Conservation (phyloP, 805 yeast genomes). For the Pichia paraexigua region DNA sequence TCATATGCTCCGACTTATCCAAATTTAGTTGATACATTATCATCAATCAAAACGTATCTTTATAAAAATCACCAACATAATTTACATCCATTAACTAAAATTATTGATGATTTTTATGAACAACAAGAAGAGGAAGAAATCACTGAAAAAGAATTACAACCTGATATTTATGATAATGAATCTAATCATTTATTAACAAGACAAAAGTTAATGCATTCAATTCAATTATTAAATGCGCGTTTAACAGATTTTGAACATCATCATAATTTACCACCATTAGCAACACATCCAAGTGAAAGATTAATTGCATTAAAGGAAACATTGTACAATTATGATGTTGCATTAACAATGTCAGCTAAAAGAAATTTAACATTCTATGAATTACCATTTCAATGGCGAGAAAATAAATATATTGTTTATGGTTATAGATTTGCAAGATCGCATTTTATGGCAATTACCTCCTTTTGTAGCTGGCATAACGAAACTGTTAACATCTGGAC, state of each 20-base stretch:
- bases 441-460: conserved; percentile 49
- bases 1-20: conserved; percentile 14
- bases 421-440: conserved; percentile 80
- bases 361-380: conserved; percentile 72
- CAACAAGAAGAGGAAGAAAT: conserved; percentile 9
- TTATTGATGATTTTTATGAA: conserved; percentile 26
- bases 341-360: conserved; percentile 33
- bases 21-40: conserved; percentile 19
- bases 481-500: conserved; percentile 94
- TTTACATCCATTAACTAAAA: conserved; percentile 23
- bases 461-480: conserved; percentile 65
- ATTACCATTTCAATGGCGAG: conserved; percentile 89
- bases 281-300: conserved; percentile 22
- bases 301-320: conserved; percentile 27
- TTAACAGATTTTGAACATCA: conserved; percentile 32
- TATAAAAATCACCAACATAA: conserved; percentile 20
- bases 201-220: conserved; percentile 27
- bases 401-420: conserved; percentile 71
- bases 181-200: conserved; percentile 1
- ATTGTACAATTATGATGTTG: conserved; percentile 40
- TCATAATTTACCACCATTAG: conserved; percentile 22
- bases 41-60: conserved; percentile 17
- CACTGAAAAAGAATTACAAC: conserved; percentile 7
- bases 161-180: neutral
- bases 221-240: conserved; percentile 34